These are phyloP conservation scores for Populus hybrid DNA, from an alignment of 441 rosid genomes.

Conservation along the genomic window DNA sequence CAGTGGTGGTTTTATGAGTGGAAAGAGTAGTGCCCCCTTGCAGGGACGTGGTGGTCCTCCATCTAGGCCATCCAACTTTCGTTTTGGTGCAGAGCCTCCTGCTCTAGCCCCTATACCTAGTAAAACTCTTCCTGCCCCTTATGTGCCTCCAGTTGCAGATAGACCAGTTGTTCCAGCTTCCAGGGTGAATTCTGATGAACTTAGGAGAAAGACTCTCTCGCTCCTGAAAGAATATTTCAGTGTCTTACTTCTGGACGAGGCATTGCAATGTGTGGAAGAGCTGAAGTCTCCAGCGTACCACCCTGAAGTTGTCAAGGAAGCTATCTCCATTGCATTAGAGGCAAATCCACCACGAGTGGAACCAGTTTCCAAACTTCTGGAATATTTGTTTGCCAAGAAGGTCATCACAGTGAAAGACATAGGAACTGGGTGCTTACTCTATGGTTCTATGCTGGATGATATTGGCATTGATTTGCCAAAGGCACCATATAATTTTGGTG, in stretches of 20 bases:
- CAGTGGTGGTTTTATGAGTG: constrained; percentile 52
- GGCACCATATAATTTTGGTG: constrained; percentile 79
- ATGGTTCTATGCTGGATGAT: constrained; percentile 73
- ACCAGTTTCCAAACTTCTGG: constrained; percentile 50
- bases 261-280: constrained; percentile 68
- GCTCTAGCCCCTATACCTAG: constrained; percentile 23
- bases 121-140: constrained; percentile 22
- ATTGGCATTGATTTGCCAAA: constrained; percentile 77
- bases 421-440: constrained; percentile 64
- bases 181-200: constrained; percentile 42
- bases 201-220: constrained; percentile 51
- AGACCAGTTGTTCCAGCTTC: constrained; percentile 41
- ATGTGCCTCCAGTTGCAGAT: constrained; percentile 32
- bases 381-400: constrained; percentile 45
- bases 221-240: constrained; percentile 74
- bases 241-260: constrained; percentile 61
- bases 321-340: constrained; percentile 65
- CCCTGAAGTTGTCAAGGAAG: constrained; percentile 81
- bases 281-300: constrained; percentile 61
- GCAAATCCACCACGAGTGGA: constrained; percentile 67
- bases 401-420: constrained; percentile 51
- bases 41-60: constrained; percentile 45
- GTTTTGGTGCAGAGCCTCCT: constrained; percentile 28
- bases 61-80: constrained; percentile 25
- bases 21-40: constrained; percentile 69